Conservation (phyloP, 192 early-diverging fungal species). For the Coemansia sp. region DNA sequence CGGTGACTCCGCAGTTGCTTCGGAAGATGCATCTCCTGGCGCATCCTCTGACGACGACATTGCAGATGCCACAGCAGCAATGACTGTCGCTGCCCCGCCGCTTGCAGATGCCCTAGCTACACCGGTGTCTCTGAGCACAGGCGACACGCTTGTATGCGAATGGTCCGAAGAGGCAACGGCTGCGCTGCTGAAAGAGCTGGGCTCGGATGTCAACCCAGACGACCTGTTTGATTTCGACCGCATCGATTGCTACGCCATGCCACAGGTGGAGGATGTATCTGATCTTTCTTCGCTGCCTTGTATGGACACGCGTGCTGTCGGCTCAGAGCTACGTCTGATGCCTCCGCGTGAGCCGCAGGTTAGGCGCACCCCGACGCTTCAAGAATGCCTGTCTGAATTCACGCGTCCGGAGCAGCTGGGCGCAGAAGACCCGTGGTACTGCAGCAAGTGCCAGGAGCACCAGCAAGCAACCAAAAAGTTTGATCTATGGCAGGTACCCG, state of each 20-base stretch:
- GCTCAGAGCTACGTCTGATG: slow-evolving; percentile 4
- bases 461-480: slow-evolving; percentile 77
- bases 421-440: slow-evolving; percentile 80
- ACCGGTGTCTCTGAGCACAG: slow-evolving; percentile 30
- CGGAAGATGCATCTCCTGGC: not conserved
- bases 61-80: slow-evolving; percentile 27
- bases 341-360: not conserved
- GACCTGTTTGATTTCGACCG: slow-evolving; percentile 40
- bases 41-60: slow-evolving; percentile 32
- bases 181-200: slow-evolving; percentile 30
- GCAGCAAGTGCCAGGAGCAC: slow-evolving; percentile 75
- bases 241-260: slow-evolving; percentile 40
- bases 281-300: slow-evolving; percentile 23
- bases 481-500: slow-evolving; percentile 77
- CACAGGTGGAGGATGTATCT: slow-evolving; percentile 37
- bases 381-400: slow-evolving; percentile 76
- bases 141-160: slow-evolving; percentile 52
- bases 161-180: slow-evolving; percentile 31
- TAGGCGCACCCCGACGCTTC: slow-evolving; percentile 55
- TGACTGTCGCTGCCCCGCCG: slow-evolving; percentile 16
- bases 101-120: slow-evolving; percentile 8
- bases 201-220: not conserved
- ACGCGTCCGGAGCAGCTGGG: slow-evolving; percentile 72
- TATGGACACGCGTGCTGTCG: not conserved
- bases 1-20: not conserved